phyloP scores from a whole-genome alignment of 176 grass and related monocot genomes.

The Oryza australiensis region DNA sequence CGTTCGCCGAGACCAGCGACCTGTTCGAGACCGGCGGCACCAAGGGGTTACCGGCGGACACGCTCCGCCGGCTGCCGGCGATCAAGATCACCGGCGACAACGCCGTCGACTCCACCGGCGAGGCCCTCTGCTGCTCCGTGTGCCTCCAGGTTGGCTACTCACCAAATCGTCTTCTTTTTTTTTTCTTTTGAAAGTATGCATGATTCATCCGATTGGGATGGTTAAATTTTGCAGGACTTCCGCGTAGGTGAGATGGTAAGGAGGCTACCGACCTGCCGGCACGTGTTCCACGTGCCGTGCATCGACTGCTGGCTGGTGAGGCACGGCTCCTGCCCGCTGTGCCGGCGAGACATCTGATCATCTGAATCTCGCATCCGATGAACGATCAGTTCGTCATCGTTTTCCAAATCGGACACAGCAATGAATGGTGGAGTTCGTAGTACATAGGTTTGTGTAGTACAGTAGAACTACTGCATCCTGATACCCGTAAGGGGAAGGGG shows the following conservation, averaged over 20 bases:
- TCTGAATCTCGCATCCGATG: no score
- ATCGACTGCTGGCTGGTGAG: conserved; percentile 81
- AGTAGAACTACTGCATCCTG: neutral
- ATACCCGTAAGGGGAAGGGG: neutral
- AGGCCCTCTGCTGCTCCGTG: conserved; percentile 77
- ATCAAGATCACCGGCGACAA: conserved; percentile 41
- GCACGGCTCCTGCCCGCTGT: conserved; percentile 85
- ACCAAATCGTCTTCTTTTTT: neutral
- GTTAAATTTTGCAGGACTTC: conserved; percentile 50
- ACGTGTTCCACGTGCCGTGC: conserved; percentile 72
- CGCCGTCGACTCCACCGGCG: conserved; percentile 53
- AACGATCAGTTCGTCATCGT: neutral
- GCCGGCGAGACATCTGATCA: conserved; percentile 59
- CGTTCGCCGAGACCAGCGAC: conserved; percentile 68
- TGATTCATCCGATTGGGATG: neutral
- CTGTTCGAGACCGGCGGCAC: conserved; percentile 62
- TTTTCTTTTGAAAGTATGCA: neutral
- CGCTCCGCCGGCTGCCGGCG: conserved; percentile 55
- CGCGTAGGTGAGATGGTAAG: conserved; percentile 56
- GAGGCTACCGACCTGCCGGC: conserved; percentile 55
- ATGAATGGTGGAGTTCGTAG: neutral
- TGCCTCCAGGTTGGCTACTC: conserved; percentile 62
- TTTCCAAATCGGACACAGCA: neutral
- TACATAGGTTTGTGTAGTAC: neutral
- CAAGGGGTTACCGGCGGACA: conserved; percentile 47